Conservation (phyloP, 139 green algal genomes). For the Limnomonas spitsbergensis region DNA sequence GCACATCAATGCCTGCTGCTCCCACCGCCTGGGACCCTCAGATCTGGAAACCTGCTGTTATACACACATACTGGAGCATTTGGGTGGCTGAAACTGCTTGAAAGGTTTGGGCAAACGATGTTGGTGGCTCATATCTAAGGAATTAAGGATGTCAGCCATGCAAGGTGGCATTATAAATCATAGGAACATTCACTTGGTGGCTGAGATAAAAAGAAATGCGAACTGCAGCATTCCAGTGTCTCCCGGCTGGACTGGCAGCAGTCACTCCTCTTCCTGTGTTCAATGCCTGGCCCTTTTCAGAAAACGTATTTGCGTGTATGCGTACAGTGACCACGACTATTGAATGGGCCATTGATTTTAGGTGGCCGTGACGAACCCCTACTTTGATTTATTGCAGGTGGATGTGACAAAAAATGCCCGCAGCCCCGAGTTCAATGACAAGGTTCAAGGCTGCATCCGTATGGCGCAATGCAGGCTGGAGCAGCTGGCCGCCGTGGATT, state of each 20-base stretch:
- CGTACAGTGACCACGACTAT: background rate
- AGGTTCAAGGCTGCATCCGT: background rate
- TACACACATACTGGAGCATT: no score
- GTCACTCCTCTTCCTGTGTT: background rate
- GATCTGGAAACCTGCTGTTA: no score
- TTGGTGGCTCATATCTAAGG: no score
- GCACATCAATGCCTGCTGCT: no score
- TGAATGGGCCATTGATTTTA: background rate
- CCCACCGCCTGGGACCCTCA: no score
- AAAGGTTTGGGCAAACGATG: no score
- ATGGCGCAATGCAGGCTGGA: no score
- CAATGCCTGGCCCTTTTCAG: background rate
- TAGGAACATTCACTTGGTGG: no score
- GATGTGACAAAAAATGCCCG: background rate
- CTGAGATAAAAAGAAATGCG: background rate
- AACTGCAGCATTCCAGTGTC: background rate
- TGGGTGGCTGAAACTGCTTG: no score
- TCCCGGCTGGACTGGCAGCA: background rate
- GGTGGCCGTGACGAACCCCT: background rate
- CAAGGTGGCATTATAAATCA: no score
- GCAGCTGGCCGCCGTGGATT: no score
- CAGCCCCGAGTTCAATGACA: background rate
- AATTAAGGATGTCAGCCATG: no score
- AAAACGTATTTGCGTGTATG: background rate
- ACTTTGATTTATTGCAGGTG: background rate